A percentile compares a stretch with the other conserved stretches of the same genome.
These are phyloP conservation scores for Fomitiporia mediterranea DNA, from an alignment of 1,284 basidiomycete genomes.

Conservation along the genomic window DNA sequence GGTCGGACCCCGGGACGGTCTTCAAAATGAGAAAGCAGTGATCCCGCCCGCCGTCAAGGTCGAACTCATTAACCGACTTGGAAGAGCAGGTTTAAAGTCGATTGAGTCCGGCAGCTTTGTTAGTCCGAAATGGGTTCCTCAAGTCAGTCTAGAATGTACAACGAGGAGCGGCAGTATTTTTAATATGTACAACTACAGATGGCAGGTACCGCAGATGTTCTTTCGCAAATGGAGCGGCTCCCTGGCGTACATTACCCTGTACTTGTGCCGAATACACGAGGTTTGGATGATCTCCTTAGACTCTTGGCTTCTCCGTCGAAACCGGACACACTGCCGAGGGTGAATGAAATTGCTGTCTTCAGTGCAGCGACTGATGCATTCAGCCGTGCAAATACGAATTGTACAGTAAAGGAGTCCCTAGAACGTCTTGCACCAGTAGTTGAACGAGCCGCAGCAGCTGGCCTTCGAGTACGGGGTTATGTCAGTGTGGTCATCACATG, in stretches of 20 bases:
- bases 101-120: slow-evolving; percentile 94
- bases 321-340: slow-evolving; percentile 35
- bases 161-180: not conserved
- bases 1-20: slow-evolving; percentile 88
- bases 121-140: slow-evolving; percentile 90
- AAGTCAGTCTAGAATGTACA: slow-evolving; percentile 45
- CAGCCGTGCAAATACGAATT: slow-evolving; percentile 83
- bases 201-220: slow-evolving; percentile 77
- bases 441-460: slow-evolving; percentile 50
- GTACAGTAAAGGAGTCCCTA: slow-evolving; percentile 70
- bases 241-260: slow-evolving; percentile 71
- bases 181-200: slow-evolving; percentile 49
- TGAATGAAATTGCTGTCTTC: slow-evolving; percentile 88
- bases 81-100: slow-evolving; percentile 60
- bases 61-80: slow-evolving; percentile 76
- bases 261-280: slow-evolving; percentile 82
- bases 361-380: slow-evolving; percentile 88
- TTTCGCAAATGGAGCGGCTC: slow-evolving; percentile 50
- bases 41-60: slow-evolving; percentile 76
- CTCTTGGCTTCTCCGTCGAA: slow-evolving; percentile 39
- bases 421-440: slow-evolving; percentile 61
- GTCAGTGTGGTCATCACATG: slow-evolving; percentile 83
- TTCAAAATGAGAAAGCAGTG: slow-evolving; percentile 84
- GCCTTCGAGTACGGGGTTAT: slow-evolving; percentile 82
- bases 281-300: slow-evolving; percentile 63